A percentile compares a stretch with the other conserved stretches of the same genome.
These are phyloP conservation scores for Fraxinus latifolia DNA, from an alignment of 305 asterid species.

Conservation along the genomic window DNA sequence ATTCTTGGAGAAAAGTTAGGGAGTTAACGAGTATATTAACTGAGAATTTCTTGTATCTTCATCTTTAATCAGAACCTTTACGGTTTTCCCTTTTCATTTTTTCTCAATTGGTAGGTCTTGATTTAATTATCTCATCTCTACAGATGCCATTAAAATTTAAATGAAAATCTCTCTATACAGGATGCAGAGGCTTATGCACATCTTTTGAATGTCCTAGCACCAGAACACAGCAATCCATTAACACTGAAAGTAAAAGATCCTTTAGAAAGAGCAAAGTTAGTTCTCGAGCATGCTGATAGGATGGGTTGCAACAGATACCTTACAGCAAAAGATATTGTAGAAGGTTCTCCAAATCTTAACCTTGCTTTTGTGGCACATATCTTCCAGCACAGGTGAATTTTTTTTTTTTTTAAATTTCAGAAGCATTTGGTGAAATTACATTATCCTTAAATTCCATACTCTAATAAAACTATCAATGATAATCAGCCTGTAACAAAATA, in stretches of 20 bases:
- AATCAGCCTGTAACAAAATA: background rate
- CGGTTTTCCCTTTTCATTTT: background rate
- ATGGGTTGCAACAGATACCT: conserved; percentile 97
- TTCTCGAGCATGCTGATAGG: conserved; percentile 89
- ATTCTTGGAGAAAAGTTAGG: background rate
- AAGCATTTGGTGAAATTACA: background rate
- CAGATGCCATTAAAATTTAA: conserved; percentile 19
- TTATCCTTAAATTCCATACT: background rate
- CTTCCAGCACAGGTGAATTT: conserved; percentile 80
- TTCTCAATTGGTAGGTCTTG: background rate
- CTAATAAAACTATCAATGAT: background rate
- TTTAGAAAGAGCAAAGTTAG: conserved; percentile 78
- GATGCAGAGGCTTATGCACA: conserved; percentile 95
- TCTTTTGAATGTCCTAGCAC: conserved; percentile 86
- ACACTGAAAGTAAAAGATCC: conserved; percentile 58
- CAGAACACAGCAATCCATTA: conserved; percentile 72
- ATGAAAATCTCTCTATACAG: conserved; percentile 38
- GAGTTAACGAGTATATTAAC: background rate
- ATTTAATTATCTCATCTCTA: background rate
- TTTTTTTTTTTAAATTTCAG: background rate
- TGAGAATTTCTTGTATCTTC: background rate
- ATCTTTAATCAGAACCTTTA: background rate
- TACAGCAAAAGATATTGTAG: conserved; percentile 91
- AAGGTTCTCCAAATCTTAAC: conserved; percentile 93
- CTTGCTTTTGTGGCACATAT: conserved; percentile 97